phyloP scores from a whole-genome alignment of 2,329 filamentous ascomycete species.

The Lasiodiplodia citricola region DNA sequence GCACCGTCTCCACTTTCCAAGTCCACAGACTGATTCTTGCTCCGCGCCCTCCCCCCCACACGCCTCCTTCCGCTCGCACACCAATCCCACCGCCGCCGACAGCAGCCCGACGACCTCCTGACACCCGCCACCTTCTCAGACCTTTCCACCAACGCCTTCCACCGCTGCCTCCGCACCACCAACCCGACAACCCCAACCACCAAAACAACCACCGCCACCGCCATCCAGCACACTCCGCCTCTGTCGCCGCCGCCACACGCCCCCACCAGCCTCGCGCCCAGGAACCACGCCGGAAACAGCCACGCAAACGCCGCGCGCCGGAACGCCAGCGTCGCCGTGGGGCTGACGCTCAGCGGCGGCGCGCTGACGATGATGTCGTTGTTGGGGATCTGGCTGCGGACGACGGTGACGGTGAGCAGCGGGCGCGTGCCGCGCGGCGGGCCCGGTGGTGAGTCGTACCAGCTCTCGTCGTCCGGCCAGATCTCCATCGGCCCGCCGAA shows the following conservation, averaged over 20 bases:
- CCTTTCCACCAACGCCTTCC: background rate
- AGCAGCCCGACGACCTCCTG: background rate
- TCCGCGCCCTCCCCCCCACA: background rate
- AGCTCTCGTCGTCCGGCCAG: conserved; percentile 19
- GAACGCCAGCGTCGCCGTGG: background rate
- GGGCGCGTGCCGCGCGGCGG: conserved; percentile 14
- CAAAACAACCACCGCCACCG: too few species aligned
- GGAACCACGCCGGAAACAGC: background rate
- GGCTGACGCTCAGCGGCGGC: conserved; percentile 5
- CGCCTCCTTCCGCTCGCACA: background rate
- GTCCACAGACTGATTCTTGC: conserved; percentile 7
- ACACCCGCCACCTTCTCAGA: background rate
- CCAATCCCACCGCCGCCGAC: background rate
- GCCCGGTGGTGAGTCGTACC: background rate
- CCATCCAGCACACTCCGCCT: background rate
- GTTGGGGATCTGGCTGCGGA: conserved; percentile 2
- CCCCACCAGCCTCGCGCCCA: background rate
- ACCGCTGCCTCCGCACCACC: background rate
- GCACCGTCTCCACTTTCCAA: background rate
- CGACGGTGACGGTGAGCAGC: conserved; percentile 12
- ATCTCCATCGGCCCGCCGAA: conserved; percentile 17
- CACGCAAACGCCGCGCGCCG: background rate
- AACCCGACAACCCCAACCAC: background rate
- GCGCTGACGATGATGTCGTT: conserved; percentile 9
- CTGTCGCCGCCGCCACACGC: background rate